Percentiles rank a stretch among this genome's conserved stretches.
phyloP scores from a whole-genome alignment of 2,329 filamentous ascomycete genomes.

The Monilinia vaccinii-corymbosi region DNA sequence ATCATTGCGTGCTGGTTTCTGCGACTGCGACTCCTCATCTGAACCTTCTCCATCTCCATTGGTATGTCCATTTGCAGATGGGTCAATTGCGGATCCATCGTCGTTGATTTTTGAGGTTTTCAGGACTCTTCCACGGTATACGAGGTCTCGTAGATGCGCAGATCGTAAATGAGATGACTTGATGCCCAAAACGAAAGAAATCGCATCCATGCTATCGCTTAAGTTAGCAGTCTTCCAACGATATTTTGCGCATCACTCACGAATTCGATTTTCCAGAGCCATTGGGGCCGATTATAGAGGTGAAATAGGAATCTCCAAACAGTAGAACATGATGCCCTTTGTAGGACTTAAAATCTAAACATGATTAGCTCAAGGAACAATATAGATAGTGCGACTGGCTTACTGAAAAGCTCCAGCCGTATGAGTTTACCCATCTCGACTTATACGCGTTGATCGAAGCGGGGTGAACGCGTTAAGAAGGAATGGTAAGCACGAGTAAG shows the following conservation, averaged over 20 bases:
- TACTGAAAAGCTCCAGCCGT: conserved; percentile 88
- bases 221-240: conserved; percentile 19
- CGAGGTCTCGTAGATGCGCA: conserved; percentile 83
- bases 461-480: conserved; percentile 19
- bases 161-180: conserved; percentile 98
- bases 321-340: conserved; percentile 91
- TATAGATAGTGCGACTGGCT: conserved; percentile 28
- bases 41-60: conserved; percentile 50
- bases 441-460: conserved; percentile 20
- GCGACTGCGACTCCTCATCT: conserved; percentile 49
- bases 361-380: conserved; percentile 13
- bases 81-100: conserved; percentile 56
- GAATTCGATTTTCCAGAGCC: conserved; percentile 98
- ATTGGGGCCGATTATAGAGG: conserved; percentile 98
- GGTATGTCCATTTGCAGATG: conserved; percentile 48
- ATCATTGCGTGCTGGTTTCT: conserved; percentile 64
- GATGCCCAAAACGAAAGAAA: conserved; percentile 96
- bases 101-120: conserved; percentile 89
- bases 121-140: conserved; percentile 90
- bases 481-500: not conserved
- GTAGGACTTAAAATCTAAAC: conserved; percentile 94
- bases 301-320: conserved; percentile 97
- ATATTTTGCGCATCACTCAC: conserved; percentile 46
- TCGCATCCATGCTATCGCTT: conserved; percentile 82
- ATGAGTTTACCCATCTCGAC: conserved; percentile 89